Percentiles rank a stretch among this genome's conserved stretches.
These are phyloP conservation scores for Microcos paniculata DNA, from an alignment of 345 rosid genomes.

Conservation along the genomic window DNA sequence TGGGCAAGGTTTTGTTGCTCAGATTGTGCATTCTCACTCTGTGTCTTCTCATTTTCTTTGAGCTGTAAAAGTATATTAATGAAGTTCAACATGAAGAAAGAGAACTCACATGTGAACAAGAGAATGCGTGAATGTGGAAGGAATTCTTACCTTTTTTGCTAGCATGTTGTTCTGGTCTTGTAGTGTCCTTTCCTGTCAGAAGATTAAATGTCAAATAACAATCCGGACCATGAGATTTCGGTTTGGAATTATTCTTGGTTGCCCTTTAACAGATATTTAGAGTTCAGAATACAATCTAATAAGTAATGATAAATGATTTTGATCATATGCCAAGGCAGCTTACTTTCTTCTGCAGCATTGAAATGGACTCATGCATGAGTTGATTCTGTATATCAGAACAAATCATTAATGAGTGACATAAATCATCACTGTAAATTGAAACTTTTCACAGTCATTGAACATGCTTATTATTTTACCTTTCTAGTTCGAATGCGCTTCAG, in stretches of 20 bases:
- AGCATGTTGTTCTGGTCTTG: conserved; percentile 55
- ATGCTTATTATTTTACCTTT: conserved; percentile 45
- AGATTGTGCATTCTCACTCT: neutral
- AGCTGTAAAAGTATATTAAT: conserved; percentile 4
- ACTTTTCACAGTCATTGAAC: neutral
- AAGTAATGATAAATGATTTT: neutral
- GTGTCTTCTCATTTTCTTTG: neutral
- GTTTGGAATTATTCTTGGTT: no score
- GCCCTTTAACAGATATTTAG: no score
- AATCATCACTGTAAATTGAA: neutral
- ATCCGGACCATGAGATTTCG: neutral
- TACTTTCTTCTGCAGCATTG: conserved; percentile 73
- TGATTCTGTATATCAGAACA: conserved; percentile 53
- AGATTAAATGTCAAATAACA: conserved; percentile 14
- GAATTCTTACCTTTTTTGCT: conserved; percentile 54
- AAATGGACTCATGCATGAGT: conserved; percentile 54
- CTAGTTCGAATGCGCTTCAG: conserved; percentile 73
- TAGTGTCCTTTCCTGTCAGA: conserved; percentile 53
- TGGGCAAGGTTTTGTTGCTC: neutral
- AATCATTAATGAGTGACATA: neutral
- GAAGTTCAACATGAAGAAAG: neutral
- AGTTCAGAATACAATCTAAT: neutral
- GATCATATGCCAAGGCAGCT: neutral
- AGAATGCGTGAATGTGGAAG: neutral
- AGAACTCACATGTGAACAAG: neutral